A percentile compares a stretch with the other conserved stretches of the same genome.
These are phyloP conservation scores for Monilinia aucupariae DNA, from an alignment of 2,329 filamentous ascomycete genomes.

Conservation along the genomic window DNA sequence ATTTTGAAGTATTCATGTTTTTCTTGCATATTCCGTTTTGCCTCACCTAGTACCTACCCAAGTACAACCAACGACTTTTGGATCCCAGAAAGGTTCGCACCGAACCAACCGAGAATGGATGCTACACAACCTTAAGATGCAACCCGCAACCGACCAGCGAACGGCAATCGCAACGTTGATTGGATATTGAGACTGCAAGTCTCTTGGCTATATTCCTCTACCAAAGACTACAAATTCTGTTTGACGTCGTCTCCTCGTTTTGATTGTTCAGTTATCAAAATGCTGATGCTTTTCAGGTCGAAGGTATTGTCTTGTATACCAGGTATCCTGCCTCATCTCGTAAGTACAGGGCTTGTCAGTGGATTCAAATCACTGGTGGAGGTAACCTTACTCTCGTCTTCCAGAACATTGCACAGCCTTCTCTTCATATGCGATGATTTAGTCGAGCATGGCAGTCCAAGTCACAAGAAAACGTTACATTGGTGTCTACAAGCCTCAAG, in stretches of 20 bases:
- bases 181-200: not conserved
- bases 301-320: not conserved
- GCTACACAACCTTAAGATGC: not conserved
- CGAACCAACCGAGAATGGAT: not conserved
- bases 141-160: not conserved
- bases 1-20: not conserved
- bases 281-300: not conserved
- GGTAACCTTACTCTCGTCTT: not conserved
- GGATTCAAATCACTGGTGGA: not conserved
- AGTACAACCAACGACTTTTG: not conserved
- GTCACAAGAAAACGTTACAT: conserved; percentile 7
- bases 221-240: not conserved
- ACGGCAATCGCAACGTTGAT: not conserved
- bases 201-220: not conserved
- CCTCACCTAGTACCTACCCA: conserved; percentile 8
- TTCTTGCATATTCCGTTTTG: conserved; percentile 5
- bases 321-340: not conserved
- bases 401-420: not conserved
- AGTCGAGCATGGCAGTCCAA: not conserved
- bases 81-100: not conserved
- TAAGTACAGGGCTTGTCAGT: conserved; percentile 1
- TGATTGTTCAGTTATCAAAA: not conserved
- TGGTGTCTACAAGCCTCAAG: conserved; percentile 2
- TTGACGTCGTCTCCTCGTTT: not conserved
- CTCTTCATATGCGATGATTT: not conserved